A percentile compares a stretch with the other conserved stretches of the same genome.
Conservation (phyloP, 441 rosid species). For the Pelargonium citronellum region DNA sequence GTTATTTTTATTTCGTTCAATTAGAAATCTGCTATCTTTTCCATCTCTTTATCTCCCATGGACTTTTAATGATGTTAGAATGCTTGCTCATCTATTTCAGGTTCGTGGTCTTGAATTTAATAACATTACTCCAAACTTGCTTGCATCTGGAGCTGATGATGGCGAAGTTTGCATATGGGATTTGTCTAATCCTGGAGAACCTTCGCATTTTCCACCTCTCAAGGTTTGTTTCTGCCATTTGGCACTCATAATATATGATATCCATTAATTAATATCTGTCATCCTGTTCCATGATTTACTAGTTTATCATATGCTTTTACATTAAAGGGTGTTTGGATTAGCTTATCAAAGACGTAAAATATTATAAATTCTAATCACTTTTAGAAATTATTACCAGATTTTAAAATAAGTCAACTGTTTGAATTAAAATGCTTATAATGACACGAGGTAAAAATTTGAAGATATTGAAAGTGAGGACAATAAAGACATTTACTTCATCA, state of each 20-base stretch:
- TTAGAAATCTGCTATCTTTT: not conserved
- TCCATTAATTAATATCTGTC: not conserved
- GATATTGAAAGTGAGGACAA: too few relatives aligned
- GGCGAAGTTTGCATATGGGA: conserved; percentile 99
- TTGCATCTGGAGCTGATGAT: conserved; percentile 98
- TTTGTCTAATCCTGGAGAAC: conserved; percentile 69
- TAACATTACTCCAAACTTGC: conserved; percentile 56
- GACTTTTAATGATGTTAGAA: conserved; percentile 17
- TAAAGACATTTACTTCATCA: too few relatives aligned
- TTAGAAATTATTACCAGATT: too few relatives aligned
- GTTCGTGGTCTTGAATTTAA: conserved; percentile 99
- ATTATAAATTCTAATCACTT: too few relatives aligned
- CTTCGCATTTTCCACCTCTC: conserved; percentile 79
- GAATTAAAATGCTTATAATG: too few relatives aligned
- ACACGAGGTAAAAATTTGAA: too few relatives aligned
- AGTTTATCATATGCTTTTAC: not conserved
- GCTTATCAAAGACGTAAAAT: too few relatives aligned
- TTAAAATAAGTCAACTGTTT: too few relatives aligned
- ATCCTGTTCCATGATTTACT: not conserved
- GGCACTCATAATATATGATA: not conserved
- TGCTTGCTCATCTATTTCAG: conserved; percentile 34
- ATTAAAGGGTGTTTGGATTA: too few relatives aligned
- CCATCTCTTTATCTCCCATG: conserved; percentile 6
- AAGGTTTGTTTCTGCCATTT: conserved; percentile 40
- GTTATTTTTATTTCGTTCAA: conserved; percentile 29